A percentile compares a stretch with the other conserved stretches of the same genome.
phyloP scores from a whole-genome alignment of 2,329 filamentous ascomycete species.

The Stemphylium vesicarium region DNA sequence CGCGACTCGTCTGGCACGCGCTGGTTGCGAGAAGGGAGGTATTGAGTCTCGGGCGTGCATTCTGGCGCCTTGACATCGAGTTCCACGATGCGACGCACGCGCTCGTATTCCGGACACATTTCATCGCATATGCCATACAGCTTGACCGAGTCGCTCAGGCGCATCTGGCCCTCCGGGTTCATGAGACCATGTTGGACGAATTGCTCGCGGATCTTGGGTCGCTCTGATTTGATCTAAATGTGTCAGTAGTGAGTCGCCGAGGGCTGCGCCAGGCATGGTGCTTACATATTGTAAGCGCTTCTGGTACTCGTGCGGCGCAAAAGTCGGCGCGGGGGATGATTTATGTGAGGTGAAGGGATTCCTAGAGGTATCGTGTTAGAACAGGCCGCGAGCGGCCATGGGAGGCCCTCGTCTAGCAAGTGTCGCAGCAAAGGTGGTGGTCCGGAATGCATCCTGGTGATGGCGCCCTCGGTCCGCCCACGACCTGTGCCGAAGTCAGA shows the following conservation, averaged over 20 bases:
- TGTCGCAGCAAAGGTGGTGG: conserved; percentile 1
- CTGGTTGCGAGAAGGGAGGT: conserved; percentile 33
- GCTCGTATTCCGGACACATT: conserved; percentile 70
- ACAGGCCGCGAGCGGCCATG: conserved; percentile 28
- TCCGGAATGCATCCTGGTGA: conserved; percentile 13
- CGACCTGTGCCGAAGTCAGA: conserved; percentile 16
- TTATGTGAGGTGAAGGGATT: conserved; percentile 7
- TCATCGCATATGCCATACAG: conserved; percentile 66
- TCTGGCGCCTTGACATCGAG: conserved; percentile 67
- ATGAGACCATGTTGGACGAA: conserved; percentile 37
- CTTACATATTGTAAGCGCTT: conserved; percentile 37
- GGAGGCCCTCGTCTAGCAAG: conserved; percentile 11
- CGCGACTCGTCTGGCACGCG: conserved; percentile 56
- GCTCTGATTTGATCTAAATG: conserved; percentile 50
- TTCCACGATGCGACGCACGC: conserved; percentile 66
- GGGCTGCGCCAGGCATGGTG: background rate
- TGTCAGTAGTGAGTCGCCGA: conserved; percentile 15
- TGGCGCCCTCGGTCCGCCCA: conserved; percentile 14
- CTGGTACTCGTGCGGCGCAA: conserved; percentile 30
- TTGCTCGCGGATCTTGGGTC: conserved; percentile 48
- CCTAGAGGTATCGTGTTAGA: conserved; percentile 25
- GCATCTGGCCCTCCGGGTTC: conserved; percentile 65
- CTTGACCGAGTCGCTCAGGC: conserved; percentile 65
- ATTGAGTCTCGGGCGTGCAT: conserved; percentile 52
- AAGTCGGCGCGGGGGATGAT: conserved; percentile 29